Percentiles rank a stretch among this genome's conserved stretches.
Conservation (phyloP, 2,329 filamentous ascomycete genomes). For the Bisporella sp. region DNA sequence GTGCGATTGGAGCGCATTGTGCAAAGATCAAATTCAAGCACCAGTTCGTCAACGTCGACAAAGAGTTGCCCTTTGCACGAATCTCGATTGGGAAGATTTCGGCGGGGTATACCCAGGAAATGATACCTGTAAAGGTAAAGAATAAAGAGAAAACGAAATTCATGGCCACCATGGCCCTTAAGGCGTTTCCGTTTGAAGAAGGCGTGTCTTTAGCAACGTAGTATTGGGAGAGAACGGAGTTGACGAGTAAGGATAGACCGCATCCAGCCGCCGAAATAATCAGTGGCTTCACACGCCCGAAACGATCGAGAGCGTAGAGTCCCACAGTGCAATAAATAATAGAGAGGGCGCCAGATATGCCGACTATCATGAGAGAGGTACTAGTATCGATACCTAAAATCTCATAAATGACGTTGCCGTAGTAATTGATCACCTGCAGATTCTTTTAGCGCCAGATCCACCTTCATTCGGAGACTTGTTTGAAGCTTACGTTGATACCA, state of each 20-base stretch:
- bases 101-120: constrained; percentile 30
- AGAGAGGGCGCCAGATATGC: too few species aligned
- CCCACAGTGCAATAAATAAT: too few species aligned
- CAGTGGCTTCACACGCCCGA: too few species aligned
- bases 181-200: constrained; percentile 23
- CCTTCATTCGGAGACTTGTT: too few species aligned
- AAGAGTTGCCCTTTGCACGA: constrained; percentile 26
- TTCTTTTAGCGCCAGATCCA: too few species aligned
- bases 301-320: too few species aligned
- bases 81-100: constrained; percentile 28
- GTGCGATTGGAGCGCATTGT: constrained; percentile 44
- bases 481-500: constrained; percentile 24
- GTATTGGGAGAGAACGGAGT: not conserved
- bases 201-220: constrained; percentile 14
- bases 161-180: constrained; percentile 4
- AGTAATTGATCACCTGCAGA: too few species aligned
- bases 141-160: constrained; percentile 9
- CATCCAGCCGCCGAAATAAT: not conserved
- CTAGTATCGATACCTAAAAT: too few species aligned
- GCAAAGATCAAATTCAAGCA: constrained; percentile 32
- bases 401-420: too few species aligned
- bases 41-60: constrained; percentile 30
- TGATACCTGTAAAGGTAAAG: constrained; percentile 7
- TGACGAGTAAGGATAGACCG: not conserved
- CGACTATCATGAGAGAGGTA: too few species aligned